phyloP scores from a whole-genome alignment of 257 asterid species.

The Solanum megistacrolobum region DNA sequence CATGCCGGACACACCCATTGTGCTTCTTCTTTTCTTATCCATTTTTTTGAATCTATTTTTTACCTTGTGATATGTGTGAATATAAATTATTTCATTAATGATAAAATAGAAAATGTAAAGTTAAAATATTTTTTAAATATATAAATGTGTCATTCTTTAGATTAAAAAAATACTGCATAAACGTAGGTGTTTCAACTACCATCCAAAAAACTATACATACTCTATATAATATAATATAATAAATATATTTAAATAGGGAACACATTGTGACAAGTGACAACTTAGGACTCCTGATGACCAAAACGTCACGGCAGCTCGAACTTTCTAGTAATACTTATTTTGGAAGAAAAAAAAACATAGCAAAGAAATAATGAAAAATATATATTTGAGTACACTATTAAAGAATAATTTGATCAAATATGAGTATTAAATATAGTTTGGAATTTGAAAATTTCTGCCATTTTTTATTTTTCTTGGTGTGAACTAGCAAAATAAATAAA shows the following conservation, averaged over 20 bases:
- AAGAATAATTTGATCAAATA: background rate
- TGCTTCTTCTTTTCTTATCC: background rate
- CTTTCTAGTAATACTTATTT: background rate
- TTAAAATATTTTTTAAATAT: background rate
- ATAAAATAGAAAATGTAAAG: background rate
- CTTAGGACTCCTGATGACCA: background rate
- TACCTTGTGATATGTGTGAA: accelerated
- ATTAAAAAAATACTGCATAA: too few species aligned
- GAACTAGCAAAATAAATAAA: background rate
- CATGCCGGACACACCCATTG: accelerated
- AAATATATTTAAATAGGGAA: background rate
- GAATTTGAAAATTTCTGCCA: background rate
- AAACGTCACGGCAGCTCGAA: background rate
- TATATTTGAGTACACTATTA: background rate
- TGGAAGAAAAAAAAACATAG: background rate
- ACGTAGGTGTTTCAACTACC: too few species aligned
- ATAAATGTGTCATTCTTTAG: too few species aligned
- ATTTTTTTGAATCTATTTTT: accelerated
- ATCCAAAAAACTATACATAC: too few species aligned
- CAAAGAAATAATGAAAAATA: background rate
- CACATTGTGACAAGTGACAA: background rate
- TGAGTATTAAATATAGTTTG: background rate
- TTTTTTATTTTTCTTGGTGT: too few species aligned
- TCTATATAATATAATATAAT: too few species aligned
- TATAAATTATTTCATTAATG: background rate